A percentile compares a stretch with the other conserved stretches of the same genome.
Conservation (phyloP, 2,329 filamentous ascomycete species). For the Sarocladium strictum region DNA sequence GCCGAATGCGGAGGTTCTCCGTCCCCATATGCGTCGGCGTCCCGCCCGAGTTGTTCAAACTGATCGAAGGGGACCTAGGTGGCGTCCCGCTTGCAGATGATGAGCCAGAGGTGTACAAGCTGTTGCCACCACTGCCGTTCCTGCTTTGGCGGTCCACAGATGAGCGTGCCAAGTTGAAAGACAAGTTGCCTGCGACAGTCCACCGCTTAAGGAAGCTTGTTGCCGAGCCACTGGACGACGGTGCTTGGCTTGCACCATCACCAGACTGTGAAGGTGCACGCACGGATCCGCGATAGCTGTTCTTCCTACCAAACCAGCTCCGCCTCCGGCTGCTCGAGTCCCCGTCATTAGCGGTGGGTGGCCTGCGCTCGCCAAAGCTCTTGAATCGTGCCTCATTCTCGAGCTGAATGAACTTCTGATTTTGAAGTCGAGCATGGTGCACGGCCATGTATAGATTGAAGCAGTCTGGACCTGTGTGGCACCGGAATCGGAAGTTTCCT, state of each 20-base stretch:
- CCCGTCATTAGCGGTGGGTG: constrained; percentile 41
- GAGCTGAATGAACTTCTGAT: constrained; percentile 74
- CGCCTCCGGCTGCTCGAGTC: constrained; percentile 35
- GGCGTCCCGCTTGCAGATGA: constrained; percentile 44
- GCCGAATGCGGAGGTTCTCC: constrained; percentile 71
- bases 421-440: constrained; percentile 84
- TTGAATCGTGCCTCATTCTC: constrained; percentile 64
- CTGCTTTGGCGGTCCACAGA: constrained; percentile 56
- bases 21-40: constrained; percentile 59
- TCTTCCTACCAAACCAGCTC: constrained; percentile 58
- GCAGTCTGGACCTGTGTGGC: constrained; percentile 69
- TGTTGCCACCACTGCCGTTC: constrained; percentile 47
- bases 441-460: constrained; percentile 78
- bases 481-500: constrained; percentile 84
- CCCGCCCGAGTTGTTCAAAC: constrained; percentile 42
- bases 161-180: constrained; percentile 78
- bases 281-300: constrained; percentile 58
- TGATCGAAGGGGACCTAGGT: constrained; percentile 53
- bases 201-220: constrained; percentile 78
- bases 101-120: constrained; percentile 54
- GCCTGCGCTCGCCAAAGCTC: constrained; percentile 58
- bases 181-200: constrained; percentile 60
- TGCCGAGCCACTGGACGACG: constrained; percentile 56
- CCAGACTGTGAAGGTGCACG: constrained; percentile 57
- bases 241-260: constrained; percentile 64